Conservation (phyloP, 1,139 yeast species). For the Nematodospora anomalae region DNA sequence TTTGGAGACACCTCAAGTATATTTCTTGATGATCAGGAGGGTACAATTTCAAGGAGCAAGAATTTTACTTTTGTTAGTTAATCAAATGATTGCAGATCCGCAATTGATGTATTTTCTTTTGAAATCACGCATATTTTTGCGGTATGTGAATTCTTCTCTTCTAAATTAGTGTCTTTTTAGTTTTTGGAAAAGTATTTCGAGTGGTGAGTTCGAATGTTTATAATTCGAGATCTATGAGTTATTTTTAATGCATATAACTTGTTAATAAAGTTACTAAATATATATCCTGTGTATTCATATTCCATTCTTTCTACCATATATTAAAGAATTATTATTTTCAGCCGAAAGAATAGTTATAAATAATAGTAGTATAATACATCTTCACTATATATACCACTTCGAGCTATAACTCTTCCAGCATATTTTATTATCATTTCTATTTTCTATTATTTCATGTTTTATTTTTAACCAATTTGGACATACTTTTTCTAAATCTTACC, state of each 20-base stretch:
- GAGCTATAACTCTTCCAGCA: constrained; percentile 2
- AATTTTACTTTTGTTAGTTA: too few relatives aligned
- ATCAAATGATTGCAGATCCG: too few relatives aligned
- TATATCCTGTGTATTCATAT: neutral
- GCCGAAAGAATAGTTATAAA: neutral
- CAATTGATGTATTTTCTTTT: too few relatives aligned
- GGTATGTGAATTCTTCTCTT: too few relatives aligned
- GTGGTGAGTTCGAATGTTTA: too few relatives aligned
- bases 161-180: too few relatives aligned
- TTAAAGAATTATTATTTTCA: neutral
- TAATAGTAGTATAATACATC: constrained; percentile 1
- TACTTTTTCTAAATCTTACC: neutral
- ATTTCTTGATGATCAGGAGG: too few relatives aligned
- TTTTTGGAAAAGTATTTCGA: too few relatives aligned
- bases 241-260: constrained; percentile 1
- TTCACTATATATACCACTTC: constrained; percentile 3
- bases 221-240: too few relatives aligned
- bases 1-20: too few relatives aligned
- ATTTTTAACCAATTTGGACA: constrained; percentile 2
- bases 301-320: constrained; percentile 1
- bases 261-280: neutral
- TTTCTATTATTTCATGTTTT: constrained; percentile 1
- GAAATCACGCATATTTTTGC: too few relatives aligned
- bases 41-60: too few relatives aligned
- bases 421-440: constrained; percentile 2